Evolutionary conservation across 805 yeast genomes (phyloP).

Genomic region (Metschnikowia arizonensis): DNA sequence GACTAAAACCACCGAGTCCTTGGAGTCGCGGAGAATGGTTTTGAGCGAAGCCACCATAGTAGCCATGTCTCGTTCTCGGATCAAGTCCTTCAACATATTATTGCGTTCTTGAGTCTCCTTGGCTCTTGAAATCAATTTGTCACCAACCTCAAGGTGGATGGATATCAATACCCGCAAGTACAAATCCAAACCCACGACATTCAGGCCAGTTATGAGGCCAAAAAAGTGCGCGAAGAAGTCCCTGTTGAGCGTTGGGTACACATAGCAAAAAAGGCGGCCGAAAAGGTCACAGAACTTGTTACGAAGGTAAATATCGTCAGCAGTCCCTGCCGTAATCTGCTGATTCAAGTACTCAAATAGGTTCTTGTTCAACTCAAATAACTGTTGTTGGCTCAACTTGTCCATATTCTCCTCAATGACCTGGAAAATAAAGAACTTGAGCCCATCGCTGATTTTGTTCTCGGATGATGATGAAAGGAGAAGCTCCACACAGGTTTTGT

Average conservation of each 20-base stretch:
- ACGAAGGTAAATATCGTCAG: constrained; percentile 30
- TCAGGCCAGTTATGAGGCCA: constrained; percentile 17
- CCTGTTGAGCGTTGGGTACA: constrained; percentile 31
- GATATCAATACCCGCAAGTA: constrained; percentile 68
- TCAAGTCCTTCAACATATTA: constrained; percentile 71
- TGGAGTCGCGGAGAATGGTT: constrained; percentile 39
- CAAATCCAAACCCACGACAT: constrained; percentile 48
- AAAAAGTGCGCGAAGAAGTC: constrained; percentile 32
- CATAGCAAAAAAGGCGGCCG: constrained; percentile 33
- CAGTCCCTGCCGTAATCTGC: constrained; percentile 16
- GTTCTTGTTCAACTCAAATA: constrained; percentile 42
- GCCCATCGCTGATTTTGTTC: constrained; percentile 43
- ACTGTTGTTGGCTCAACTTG: constrained; percentile 42
- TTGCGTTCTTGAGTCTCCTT: constrained; percentile 61
- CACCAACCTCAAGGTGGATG: constrained; percentile 91
- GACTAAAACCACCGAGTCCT: constrained; percentile 45
- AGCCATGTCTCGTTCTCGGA: constrained; percentile 73
- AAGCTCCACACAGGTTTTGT: constrained; percentile 51
- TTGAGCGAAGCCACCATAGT: constrained; percentile 65
- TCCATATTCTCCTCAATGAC: constrained; percentile 58
- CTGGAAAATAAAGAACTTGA: constrained; percentile 65
- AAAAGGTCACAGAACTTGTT: constrained; percentile 36
- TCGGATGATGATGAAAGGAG: constrained; percentile 25
- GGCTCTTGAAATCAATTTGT: constrained; percentile 73
- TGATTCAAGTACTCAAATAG: constrained; percentile 44